Evolutionary conservation across 345 rosid genomes (phyloP).

Genomic region (Pistacia atlantica): DNA sequence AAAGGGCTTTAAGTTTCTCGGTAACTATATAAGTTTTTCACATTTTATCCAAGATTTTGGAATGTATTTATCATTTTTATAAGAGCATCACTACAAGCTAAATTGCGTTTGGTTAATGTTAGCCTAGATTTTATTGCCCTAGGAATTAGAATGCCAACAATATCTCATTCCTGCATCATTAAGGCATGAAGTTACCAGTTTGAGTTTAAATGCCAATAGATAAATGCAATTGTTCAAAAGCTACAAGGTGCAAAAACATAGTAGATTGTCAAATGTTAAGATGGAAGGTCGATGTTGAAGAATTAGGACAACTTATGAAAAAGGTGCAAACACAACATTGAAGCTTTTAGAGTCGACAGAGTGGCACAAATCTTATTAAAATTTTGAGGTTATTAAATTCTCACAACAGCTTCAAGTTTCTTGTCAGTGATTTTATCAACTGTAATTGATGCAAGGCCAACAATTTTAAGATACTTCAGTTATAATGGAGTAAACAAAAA

Average conservation of each 20-base stretch:
- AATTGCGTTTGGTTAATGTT: neutral
- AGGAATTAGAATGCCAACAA: neutral
- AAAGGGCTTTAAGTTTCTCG: neutral
- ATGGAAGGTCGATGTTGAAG: neutral
- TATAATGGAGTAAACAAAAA: neutral
- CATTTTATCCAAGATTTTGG: neutral
- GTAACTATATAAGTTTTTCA: neutral
- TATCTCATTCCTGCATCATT: neutral
- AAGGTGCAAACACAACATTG: neutral
- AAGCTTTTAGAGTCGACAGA: neutral
- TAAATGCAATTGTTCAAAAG: neutral
- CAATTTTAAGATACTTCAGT: neutral
- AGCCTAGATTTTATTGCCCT: neutral
- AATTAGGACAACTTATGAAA: neutral
- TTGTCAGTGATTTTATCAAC: neutral
- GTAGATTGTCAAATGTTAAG: neutral
- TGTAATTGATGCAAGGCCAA: neutral
- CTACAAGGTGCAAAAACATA: neutral
- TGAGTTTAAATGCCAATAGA: neutral
- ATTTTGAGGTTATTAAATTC: neutral
- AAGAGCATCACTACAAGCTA: neutral
- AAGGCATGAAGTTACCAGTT: neutral
- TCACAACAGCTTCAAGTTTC: neutral
- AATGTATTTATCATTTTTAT: neutral
- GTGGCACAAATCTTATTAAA: neutral